Percentiles rank a stretch among this genome's conserved stretches.
These are phyloP conservation scores for Thalassiosira hispida DNA, from an alignment of 352 stramenopile species.

Conservation along the genomic window DNA sequence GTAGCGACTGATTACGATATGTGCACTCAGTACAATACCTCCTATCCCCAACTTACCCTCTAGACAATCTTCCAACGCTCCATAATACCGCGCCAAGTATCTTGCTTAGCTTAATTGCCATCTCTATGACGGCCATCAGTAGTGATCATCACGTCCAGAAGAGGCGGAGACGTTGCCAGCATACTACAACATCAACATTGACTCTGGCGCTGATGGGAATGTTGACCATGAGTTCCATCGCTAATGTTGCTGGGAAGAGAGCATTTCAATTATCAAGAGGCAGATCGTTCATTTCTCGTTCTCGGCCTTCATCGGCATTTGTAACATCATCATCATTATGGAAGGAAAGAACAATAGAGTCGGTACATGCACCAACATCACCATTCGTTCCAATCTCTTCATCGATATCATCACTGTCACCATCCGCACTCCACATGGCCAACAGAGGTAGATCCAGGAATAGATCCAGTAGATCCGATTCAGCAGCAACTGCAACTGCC, in stretches of 20 bases:
- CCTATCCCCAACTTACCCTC: too few species aligned
- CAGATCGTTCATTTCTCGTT: background rate
- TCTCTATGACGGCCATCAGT: too few species aligned
- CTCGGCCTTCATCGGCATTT: background rate
- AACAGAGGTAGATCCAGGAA: background rate
- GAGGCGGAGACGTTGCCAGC: too few species aligned
- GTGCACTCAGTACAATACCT: too few species aligned
- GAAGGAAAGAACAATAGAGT: background rate
- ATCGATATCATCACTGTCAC: background rate
- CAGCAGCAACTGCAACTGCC: background rate
- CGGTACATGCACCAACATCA: background rate
- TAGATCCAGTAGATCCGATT: too few species aligned
- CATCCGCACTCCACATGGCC: background rate
- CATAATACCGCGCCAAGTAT: too few species aligned
- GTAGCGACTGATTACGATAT: too few species aligned
- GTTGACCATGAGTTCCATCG: conserved; percentile 11
- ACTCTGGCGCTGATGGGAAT: background rate
- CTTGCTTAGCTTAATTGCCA: too few species aligned
- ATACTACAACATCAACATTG: background rate
- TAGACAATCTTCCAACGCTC: too few species aligned
- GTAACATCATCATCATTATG: background rate
- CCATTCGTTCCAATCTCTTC: background rate
- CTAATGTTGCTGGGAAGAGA: background rate
- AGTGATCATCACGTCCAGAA: too few species aligned
- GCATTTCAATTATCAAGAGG: background rate